A percentile compares a stretch with the other conserved stretches of the same genome.
phyloP scores from a whole-genome alignment of 306 rosid species.

The Begonia peltatifolia region DNA sequence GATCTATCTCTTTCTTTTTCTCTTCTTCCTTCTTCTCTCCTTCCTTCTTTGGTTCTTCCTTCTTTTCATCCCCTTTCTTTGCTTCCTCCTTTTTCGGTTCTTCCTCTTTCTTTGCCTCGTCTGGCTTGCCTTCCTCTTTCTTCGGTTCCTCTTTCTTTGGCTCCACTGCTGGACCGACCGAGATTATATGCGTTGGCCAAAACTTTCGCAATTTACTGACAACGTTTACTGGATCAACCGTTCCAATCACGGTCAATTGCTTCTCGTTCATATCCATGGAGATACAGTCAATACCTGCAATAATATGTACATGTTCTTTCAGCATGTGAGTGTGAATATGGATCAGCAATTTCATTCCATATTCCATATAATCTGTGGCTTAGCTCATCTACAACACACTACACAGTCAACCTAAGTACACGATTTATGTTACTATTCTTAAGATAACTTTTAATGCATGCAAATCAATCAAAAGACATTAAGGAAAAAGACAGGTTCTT shows the following conservation, averaged over 20 bases:
- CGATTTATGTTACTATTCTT: too few relatives aligned
- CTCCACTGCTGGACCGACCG: conserved; percentile 77
- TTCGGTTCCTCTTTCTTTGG: conserved; percentile 73
- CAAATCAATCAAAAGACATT: too few relatives aligned
- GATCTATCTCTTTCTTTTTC: conserved; percentile 26
- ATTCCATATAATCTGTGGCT: too few relatives aligned
- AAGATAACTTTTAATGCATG: too few relatives aligned
- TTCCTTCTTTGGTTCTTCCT: conserved; percentile 30
- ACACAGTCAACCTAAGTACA: too few relatives aligned
- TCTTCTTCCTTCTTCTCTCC: conserved; percentile 25
- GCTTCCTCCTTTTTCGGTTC: conserved; percentile 24
- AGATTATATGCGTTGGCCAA: conserved; percentile 46
- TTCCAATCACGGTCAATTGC: conserved; percentile 77
- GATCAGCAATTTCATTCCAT: too few relatives aligned
- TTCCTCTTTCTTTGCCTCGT: conserved; percentile 44
- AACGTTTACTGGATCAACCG: conserved; percentile 64
- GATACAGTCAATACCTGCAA: conserved; percentile 74
- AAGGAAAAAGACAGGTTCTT: too few relatives aligned
- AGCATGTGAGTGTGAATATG: too few relatives aligned
- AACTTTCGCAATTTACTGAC: conserved; percentile 74
- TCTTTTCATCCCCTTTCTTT: conserved; percentile 28
- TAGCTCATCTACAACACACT: too few relatives aligned
- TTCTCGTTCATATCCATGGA: conserved; percentile 80
- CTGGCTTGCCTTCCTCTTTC: conserved; percentile 54
- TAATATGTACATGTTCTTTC: neutral